Conservation (phyloP, 352 stramenopile genomes). For the Pythium pectinolyticum region DNA sequence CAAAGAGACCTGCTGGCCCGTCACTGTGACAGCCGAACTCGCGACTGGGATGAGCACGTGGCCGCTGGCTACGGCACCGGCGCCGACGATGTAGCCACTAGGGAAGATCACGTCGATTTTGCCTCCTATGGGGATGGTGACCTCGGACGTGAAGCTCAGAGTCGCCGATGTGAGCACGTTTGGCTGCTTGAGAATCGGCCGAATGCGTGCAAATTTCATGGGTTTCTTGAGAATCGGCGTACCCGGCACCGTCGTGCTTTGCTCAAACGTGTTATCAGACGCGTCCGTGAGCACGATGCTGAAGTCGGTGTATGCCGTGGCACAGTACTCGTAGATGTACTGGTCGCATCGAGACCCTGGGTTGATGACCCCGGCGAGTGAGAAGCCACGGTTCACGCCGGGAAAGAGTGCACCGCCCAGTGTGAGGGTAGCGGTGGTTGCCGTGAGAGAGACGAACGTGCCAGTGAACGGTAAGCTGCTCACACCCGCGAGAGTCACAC, state of each 20-base stretch:
- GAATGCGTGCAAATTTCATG: constrained; percentile 49
- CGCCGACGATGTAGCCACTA: constrained; percentile 34
- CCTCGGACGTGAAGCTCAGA: constrained; percentile 41
- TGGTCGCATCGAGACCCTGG: constrained; percentile 55
- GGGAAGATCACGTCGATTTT: constrained; percentile 58
- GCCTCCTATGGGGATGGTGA: constrained; percentile 40
- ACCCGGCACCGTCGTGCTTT: constrained; percentile 39
- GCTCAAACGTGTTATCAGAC: constrained; percentile 42
- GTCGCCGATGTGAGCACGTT: constrained; percentile 39
- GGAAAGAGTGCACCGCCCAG: constrained; percentile 34
- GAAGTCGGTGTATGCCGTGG: constrained; percentile 42
- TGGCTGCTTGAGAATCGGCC: constrained; percentile 38
- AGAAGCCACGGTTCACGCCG: constrained; percentile 43
- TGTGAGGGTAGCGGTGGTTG: constrained; percentile 28
- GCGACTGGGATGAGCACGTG: constrained; percentile 36
- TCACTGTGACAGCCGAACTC: constrained; percentile 36
- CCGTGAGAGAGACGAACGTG: constrained; percentile 24
- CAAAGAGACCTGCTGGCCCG: constrained; percentile 33
- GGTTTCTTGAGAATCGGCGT: constrained; percentile 70
- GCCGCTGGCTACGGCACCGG: constrained; percentile 26
- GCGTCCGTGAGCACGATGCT: constrained; percentile 41
- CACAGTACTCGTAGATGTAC: constrained; percentile 61
- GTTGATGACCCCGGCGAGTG: constrained; percentile 49
- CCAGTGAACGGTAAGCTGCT: constrained; percentile 39
- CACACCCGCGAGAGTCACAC: constrained; percentile 23